Evolutionary conservation across 805 yeast genomes (phyloP), one percentile per base, ranked within the genome.

Genomic region (Lachancea mirantina): DNA sequence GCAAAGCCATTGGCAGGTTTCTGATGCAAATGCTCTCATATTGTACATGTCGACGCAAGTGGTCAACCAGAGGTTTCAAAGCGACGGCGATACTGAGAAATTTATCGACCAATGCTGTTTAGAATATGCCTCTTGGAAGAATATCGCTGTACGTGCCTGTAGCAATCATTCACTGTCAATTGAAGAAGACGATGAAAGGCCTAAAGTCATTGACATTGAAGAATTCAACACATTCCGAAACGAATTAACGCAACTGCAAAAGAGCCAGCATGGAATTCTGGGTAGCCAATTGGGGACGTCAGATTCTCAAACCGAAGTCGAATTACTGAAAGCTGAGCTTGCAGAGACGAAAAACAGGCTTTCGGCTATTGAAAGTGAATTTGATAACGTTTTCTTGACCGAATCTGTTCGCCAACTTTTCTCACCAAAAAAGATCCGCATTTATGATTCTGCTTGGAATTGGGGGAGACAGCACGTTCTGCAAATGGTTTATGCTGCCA

Each of bases 391-490:
- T 49, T 83, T 82, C 55, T 89, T 94, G 27, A 66, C 74, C 31
- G 94, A 94, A n/a, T 40, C 42, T 48, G 80, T 84, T 51, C 70
- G 72, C 49, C 94, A 92, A 22, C 72, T 74, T 6, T 84, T 84
- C 62, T 76, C 87, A 23, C 68, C 82, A 18, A 64, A 74, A 50
- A 84, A 84, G 66, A 84, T 92, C 19, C 76, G 95, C 59, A 72
- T 76, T 39, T 84, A 83, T 61, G 94, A 84, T 62, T 82, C 92
- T n/a, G 79, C 79, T 64, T 84, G 94, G 95, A 84, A 84, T 59
- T 84, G 95, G 95, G 92, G 92, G 25, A 77, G 94, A 55, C 94
- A 84, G 65, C 94, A 84, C 61, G 83, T 84, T 32, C 64, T 84
- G 46, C 11, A 32, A 14, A 17, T 39, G 16, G 23, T 33, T 24